Base-by-base conservation (phyloP, 1,284 basidiomycete genomes). In the Ceratobasidium sp. region DNA sequence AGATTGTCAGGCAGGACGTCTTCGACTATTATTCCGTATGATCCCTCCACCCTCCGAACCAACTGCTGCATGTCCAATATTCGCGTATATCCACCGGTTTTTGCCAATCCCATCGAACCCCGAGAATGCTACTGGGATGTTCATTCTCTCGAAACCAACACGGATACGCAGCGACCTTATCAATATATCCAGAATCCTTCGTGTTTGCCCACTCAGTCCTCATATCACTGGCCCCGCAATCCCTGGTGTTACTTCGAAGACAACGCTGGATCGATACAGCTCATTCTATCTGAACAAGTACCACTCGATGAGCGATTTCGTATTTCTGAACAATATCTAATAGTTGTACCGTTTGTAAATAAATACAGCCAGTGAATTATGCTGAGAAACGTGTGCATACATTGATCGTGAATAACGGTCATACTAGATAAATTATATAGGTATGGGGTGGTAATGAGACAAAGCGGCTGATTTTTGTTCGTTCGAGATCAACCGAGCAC, bases 281-380 rank as follows among this genome's bases (percentile, higher is more conserved):
- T 21, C 56, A 14, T 57, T 57, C 21, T 57, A 57, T 27, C 5
- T 57, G 6, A 57, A 57, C 7, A 44, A 57, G 27, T 57, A 44
- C 23, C 7, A 25, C 14, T 42, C 56, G 4, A 14, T 44, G 4
- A 44, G 41, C 8, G 56, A 57, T 44, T 57, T 42, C n/a, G n/a
- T n/a, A n/a, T n/a, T n/a, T n/a, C n/a, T n/a, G n/a, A n/a, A n/a
- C n/a, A n/a, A n/a, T n/a, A n/a, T n/a, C n/a, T n/a, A n/a, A n/a
- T n/a, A n/a, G n/a, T n/a, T n/a, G n/a, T n/a, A n/a, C n/a, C n/a
- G n/a, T n/a, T n/a, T n/a, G n/a, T n/a, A n/a, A n/a, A n/a, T n/a
- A n/a, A n/a, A n/a, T n/a, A n/a, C n/a, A n/a, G n/a, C n/a, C n/a
- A n/a, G n/a, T n/a, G n/a, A n/a, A n/a, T n/a, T n/a, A n/a, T n/a